These are phyloP conservation scores for Colletotrichum ledebouriae DNA, from an alignment of 2,329 filamentous ascomycete species.

Conservation along the genomic window DNA sequence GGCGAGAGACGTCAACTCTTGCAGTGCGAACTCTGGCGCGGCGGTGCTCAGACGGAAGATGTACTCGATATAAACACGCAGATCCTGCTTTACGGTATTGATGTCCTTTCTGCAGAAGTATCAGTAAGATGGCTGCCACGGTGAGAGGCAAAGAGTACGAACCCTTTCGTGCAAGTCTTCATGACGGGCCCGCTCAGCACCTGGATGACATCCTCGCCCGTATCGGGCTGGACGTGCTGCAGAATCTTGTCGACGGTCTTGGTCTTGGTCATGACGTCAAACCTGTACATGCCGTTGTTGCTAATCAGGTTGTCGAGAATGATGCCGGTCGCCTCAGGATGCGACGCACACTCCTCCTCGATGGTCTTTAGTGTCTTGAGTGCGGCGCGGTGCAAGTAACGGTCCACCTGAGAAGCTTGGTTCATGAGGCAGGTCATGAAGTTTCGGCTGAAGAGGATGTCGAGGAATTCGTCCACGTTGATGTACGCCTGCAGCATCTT, in stretches of 20 bases:
- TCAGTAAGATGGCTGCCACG: conserved; percentile 50
- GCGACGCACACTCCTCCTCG: conserved; percentile 72
- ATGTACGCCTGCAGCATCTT: conserved; percentile 74
- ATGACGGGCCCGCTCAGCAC: conserved; percentile 51
- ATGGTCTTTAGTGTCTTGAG: conserved; percentile 81
- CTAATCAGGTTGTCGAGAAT: conserved; percentile 78
- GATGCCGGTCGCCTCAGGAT: conserved; percentile 70
- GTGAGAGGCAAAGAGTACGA: conserved; percentile 39
- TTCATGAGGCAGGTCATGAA: conserved; percentile 86
- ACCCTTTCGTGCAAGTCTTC: conserved; percentile 47
- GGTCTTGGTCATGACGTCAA: conserved; percentile 87
- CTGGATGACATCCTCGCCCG: conserved; percentile 66
- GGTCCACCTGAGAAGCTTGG: conserved; percentile 81
- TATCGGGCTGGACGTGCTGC: conserved; percentile 67
- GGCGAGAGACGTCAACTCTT: conserved; percentile 67
- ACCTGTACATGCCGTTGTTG: conserved; percentile 79
- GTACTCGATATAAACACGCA: conserved; percentile 67
- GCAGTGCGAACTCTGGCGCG: conserved; percentile 55
- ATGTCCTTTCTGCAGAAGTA: conserved; percentile 50
- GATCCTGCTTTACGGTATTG: conserved; percentile 53
- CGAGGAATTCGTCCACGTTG: conserved; percentile 56
- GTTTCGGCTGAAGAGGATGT: conserved; percentile 83
- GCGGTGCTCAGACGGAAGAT: conserved; percentile 65
- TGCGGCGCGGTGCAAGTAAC: conserved; percentile 84
- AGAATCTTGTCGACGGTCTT: conserved; percentile 86